Base-by-base conservation (phyloP, 225 moss, liverwort and hornwort species). In the Straminergon stramineum region DNA sequence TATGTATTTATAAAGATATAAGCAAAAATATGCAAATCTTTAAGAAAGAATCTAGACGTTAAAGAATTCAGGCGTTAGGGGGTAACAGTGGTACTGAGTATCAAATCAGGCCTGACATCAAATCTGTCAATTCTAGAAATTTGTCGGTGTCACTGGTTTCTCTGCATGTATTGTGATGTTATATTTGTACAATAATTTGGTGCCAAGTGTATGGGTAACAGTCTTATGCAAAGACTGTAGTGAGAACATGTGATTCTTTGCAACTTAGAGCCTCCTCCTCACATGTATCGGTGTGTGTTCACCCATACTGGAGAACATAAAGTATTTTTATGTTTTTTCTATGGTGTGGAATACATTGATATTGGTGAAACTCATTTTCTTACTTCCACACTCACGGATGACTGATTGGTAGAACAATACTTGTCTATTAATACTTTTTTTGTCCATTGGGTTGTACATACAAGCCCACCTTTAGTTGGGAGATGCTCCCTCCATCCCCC, bases 401-500 rank as follows among this genome's bases (percentile, higher is more conserved):
- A 37, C 21, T 21, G 11, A 37, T 37, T 37, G 21, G 37, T 37
- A 12, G 21, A 37, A 68, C 3, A 37, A 1, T 37, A 37, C 11
- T 68, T 37, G 31, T 65, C 65, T 21, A 7, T 68, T 11, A 37
- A 0, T 21, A 12, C 3, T 37, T 21, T 68, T 68, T 12, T 4
- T 6, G 32, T 5, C 7, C 17, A 68, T 6, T 0, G 1, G 4
- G 6, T 37, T 37, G 21, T 11, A 19, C 3, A 37, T 68, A 2
- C 6, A 37, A 21, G 12, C 1, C 21, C 17, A 35, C 11, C 35
- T 5, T 66, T 23, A 4, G 11, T n/a, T n/a, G 8, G 13, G 53
- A 53, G 26, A 67, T 67, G 45, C 9, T 28, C 27, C 9, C 9
- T 15, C 4, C 0, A 2, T 13, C 11, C 7, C 13, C 2, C 4